Conservation (phyloP, 75 land plant species). For the Adiantum capillusveneris region DNA sequence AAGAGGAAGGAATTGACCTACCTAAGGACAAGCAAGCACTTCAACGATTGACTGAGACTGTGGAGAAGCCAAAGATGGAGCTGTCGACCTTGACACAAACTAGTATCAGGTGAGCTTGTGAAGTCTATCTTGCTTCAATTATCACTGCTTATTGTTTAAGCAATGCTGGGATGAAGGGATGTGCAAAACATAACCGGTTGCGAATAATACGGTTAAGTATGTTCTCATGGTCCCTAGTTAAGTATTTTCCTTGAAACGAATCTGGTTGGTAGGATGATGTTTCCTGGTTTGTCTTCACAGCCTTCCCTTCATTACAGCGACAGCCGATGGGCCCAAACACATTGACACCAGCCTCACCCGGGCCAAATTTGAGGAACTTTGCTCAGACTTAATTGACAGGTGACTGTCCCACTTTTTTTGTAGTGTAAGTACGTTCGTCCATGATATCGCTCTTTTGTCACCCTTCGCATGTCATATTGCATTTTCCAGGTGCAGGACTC, state of each 20-base stretch:
- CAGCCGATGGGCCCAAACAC: slow-evolving; percentile 84
- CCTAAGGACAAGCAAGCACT: slow-evolving; percentile 61
- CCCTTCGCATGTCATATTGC: too few species aligned
- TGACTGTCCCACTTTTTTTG: slow-evolving; percentile 9
- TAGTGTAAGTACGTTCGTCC: slow-evolving; percentile 64
- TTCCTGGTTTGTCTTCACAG: neutral
- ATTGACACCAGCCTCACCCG: too few species aligned
- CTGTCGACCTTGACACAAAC: too few species aligned
- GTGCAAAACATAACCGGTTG: too few species aligned
- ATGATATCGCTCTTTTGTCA: slow-evolving; percentile 27
- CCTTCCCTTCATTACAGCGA: slow-evolving; percentile 79
- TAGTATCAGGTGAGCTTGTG: too few species aligned
- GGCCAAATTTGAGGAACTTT: slow-evolving; percentile 68
- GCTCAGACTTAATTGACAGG: slow-evolving; percentile 63
- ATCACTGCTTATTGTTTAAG: too few species aligned
- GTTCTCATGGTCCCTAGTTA: too few species aligned
- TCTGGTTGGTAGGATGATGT: slow-evolving; percentile 48
- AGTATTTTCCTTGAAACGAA: slow-evolving; percentile 60
- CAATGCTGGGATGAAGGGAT: too few species aligned
- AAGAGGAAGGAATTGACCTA: slow-evolving; percentile 67
- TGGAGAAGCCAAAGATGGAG: slow-evolving; percentile 87
- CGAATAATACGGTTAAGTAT: too few species aligned
- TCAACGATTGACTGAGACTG: too few species aligned
- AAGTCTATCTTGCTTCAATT: too few species aligned
- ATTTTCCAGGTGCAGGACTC: too few species aligned